phyloP scores from a whole-genome alignment of 2,329 filamentous ascomycete species.

The Penicillium sp. region DNA sequence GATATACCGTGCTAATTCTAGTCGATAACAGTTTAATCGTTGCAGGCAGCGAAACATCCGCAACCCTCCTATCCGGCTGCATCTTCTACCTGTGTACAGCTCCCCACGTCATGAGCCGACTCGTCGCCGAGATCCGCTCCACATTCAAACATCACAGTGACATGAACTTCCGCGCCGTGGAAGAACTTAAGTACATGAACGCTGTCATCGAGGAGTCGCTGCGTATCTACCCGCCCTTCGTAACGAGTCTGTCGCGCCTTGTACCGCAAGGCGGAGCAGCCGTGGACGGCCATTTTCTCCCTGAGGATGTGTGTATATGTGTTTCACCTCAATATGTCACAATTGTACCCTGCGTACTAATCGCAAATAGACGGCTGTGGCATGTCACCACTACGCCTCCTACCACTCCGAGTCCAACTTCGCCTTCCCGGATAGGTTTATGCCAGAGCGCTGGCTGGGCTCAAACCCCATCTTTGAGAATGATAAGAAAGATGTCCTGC shows the following conservation, averaged over 20 bases:
- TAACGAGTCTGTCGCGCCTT: conserved; percentile 25
- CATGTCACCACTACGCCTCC: conserved; percentile 26
- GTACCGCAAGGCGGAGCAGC: conserved; percentile 31
- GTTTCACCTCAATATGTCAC: neutral
- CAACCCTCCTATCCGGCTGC: conserved; percentile 40
- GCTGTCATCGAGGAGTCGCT: conserved; percentile 50
- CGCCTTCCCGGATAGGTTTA: conserved; percentile 23
- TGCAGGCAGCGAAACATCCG: conserved; percentile 42
- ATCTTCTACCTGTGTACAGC: conserved; percentile 31
- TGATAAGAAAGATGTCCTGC: conserved; percentile 26
- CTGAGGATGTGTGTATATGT: conserved; percentile 15
- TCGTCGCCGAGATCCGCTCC: conserved; percentile 26
- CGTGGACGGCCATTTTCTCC: conserved; percentile 39
- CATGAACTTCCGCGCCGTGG: conserved; percentile 33
- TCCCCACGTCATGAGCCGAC: conserved; percentile 13
- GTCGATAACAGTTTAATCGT: conserved; percentile 28
- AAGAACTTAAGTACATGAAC: conserved; percentile 42
- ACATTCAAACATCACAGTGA: conserved; percentile 22
- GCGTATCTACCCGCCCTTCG: conserved; percentile 46
- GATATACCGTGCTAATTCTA: neutral
- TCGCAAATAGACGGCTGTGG: conserved; percentile 12
- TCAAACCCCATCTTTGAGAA: conserved; percentile 13
- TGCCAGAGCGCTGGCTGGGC: conserved; percentile 37
- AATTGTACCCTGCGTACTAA: neutral
- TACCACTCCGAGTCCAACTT: conserved; percentile 28